These are phyloP conservation scores for Cytospora paraplurivora DNA, from an alignment of 2,329 filamentous ascomycete genomes.

Conservation along the genomic window DNA sequence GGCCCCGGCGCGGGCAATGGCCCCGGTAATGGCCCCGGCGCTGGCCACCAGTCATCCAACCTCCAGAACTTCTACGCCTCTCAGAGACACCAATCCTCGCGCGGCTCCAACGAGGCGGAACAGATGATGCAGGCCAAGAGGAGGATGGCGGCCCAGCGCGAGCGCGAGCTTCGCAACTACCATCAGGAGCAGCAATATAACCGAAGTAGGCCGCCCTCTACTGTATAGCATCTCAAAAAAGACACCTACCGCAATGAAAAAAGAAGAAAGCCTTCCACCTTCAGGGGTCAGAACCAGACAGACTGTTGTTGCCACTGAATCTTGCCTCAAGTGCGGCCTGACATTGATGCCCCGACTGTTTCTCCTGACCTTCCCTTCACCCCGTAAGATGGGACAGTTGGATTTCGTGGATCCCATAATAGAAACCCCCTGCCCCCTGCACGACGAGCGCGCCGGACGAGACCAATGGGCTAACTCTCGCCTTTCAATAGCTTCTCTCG, in stretches of 20 bases:
- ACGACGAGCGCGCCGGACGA: slow-evolving; percentile 26
- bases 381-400: slow-evolving; percentile 32
- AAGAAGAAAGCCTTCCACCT: slow-evolving; percentile 39
- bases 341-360: slow-evolving; percentile 27
- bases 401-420: background rate
- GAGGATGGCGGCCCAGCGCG: slow-evolving; percentile 97
- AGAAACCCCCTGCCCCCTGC: slow-evolving; percentile 32
- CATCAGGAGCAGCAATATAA: slow-evolving; percentile 99
- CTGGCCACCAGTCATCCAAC: slow-evolving; percentile 54
- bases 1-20: slow-evolving; percentile 55
- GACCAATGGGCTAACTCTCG: slow-evolving; percentile 35
- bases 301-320: slow-evolving; percentile 20
- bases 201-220: slow-evolving; percentile 89
- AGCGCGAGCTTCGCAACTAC: slow-evolving; percentile 98
- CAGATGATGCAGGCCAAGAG: slow-evolving; percentile 99
- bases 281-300: slow-evolving; percentile 32
- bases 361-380: slow-evolving; percentile 32
- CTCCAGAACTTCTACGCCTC: slow-evolving; percentile 92
- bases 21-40: slow-evolving; percentile 54
- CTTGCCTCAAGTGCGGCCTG: slow-evolving; percentile 30
- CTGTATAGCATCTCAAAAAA: slow-evolving; percentile 63
- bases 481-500: slow-evolving; percentile 51
- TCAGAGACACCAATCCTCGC: slow-evolving; percentile 85
- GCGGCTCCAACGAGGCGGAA: slow-evolving; percentile 87
- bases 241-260: slow-evolving; percentile 44